These are phyloP conservation scores for Metschnikowia noctiluminum DNA, from an alignment of 805 yeast species.

Conservation along the genomic window DNA sequence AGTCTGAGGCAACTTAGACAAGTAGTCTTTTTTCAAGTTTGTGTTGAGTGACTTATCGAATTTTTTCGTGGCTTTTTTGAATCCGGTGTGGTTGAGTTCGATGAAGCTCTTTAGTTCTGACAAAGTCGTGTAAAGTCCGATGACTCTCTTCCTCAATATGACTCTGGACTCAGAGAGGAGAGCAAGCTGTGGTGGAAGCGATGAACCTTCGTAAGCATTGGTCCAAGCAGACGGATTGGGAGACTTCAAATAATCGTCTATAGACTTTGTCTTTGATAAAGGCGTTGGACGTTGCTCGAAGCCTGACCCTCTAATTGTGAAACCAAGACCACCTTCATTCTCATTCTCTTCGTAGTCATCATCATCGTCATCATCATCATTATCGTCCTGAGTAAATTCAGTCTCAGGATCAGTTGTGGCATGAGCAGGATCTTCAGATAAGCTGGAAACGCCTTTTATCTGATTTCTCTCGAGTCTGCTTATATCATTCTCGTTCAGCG, in stretches of 20 bases:
- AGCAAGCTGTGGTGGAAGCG: constrained; percentile 18
- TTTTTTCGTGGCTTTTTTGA: constrained; percentile 51
- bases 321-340: constrained; percentile 1
- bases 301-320: constrained; percentile 4
- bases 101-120: constrained; percentile 49
- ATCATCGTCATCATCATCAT: constrained; percentile 13
- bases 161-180: constrained; percentile 46
- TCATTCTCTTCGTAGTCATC: constrained; percentile 11
- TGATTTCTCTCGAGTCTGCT: constrained; percentile 4
- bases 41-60: constrained; percentile 51
- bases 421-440: constrained; percentile 18
- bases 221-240: constrained; percentile 29
- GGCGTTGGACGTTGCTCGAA: constrained; percentile 1
- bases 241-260: constrained; percentile 36
- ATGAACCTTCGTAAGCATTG: constrained; percentile 5
- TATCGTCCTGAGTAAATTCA: constrained; percentile 28
- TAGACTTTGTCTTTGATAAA: constrained; percentile 21
- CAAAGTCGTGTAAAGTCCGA: constrained; percentile 42
- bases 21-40: constrained; percentile 39
- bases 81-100: constrained; percentile 52
- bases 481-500: constrained; percentile 4
- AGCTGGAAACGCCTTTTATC: constrained; percentile 16
- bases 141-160: constrained; percentile 44
- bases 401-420: constrained; percentile 34
- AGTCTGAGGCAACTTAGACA: constrained; percentile 45